Evolutionary conservation across 306 rosid genomes (phyloP).

Genomic region (Ormosia semicastrata): DNA sequence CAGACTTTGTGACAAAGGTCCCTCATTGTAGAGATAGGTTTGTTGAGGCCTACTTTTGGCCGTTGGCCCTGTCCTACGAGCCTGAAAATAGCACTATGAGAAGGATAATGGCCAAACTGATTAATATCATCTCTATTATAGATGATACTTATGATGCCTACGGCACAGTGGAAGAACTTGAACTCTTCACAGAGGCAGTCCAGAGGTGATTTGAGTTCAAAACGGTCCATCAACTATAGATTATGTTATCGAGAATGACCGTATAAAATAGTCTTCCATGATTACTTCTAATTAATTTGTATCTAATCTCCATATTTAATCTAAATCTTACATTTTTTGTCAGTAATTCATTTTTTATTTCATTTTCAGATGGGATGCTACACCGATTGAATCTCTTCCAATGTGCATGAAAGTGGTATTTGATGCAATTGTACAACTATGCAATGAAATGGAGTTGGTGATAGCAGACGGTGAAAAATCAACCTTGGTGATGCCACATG

Average conservation of each 20-base stretch:
- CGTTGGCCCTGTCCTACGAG: background rate
- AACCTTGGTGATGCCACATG: background rate
- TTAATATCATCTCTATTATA: background rate
- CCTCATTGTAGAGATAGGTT: slow-evolving; percentile 41
- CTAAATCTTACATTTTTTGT: too few species aligned
- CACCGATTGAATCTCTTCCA: slow-evolving; percentile 2
- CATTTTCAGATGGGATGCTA: slow-evolving; percentile 37
- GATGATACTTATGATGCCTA: slow-evolving; percentile 48
- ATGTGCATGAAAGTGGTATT: slow-evolving; percentile 18
- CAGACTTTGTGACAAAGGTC: slow-evolving; percentile 7
- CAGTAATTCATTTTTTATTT: too few species aligned
- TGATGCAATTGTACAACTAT: background rate
- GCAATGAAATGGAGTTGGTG: background rate
- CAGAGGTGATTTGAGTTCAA: slow-evolving; percentile 5
- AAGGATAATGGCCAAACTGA: slow-evolving; percentile 16
- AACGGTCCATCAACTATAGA: too few species aligned
- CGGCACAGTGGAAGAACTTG: slow-evolving; percentile 45
- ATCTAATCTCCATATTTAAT: too few species aligned
- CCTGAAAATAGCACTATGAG: slow-evolving; percentile 22
- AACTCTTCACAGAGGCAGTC: slow-evolving; percentile 39
- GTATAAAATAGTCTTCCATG: too few species aligned
- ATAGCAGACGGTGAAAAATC: background rate
- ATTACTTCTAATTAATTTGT: too few species aligned
- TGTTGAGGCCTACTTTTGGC: slow-evolving; percentile 29
- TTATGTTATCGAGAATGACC: too few species aligned